Base-by-base conservation (phyloP, 345 rosid genomes). In the Sisymbrium altissimum region DNA sequence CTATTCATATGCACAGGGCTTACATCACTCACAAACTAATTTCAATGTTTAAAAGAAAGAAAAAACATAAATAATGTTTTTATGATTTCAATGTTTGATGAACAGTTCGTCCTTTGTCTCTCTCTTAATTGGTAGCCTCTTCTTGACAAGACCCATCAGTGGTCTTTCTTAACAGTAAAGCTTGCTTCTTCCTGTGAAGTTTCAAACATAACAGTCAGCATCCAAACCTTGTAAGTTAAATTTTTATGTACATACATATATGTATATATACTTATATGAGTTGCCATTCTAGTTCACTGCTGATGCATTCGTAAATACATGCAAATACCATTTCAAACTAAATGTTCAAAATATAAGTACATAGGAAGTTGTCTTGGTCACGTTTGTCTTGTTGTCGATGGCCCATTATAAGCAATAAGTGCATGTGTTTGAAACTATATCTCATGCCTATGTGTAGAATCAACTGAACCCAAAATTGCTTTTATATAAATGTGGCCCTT, bases 101-200 rank as follows among this genome's bases (percentile, higher is more conserved):
- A 71, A 77, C 76, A 77, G 80, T 77, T 66, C 71, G 6, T 41
- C 18, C 45, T 58, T 77, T 77, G 73, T 77, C 77, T 77, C 48
- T 77, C 72, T 71, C 80, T 66, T n/a, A n/a, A n/a, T n/a, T 65
- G 19, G 61, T 36, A 55, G 58, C 54, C 65, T 77, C 76, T 71
- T 71, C 64, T 50, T 77, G 80, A 77, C 77, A 77, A 71, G 80
- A 77, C 80, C 68, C 76, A 64, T 71, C 77, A 65, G 7, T 55
- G 71, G 76, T 76, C 66, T 64, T 64, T 45, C 75, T 70, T 63
- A 9, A 71, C 76, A 71, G 68, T 64, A 57, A 70, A 70, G 60
- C 71, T 76, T 54, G 53, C 36, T 63, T 64, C 53, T 9, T 49
- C 45, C 53, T 48, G n/a, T 15, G 66, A 64, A 64, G 74, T 61